Conservation (phyloP, 768 basidiomycete genomes). For the Clavulina sp. region DNA sequence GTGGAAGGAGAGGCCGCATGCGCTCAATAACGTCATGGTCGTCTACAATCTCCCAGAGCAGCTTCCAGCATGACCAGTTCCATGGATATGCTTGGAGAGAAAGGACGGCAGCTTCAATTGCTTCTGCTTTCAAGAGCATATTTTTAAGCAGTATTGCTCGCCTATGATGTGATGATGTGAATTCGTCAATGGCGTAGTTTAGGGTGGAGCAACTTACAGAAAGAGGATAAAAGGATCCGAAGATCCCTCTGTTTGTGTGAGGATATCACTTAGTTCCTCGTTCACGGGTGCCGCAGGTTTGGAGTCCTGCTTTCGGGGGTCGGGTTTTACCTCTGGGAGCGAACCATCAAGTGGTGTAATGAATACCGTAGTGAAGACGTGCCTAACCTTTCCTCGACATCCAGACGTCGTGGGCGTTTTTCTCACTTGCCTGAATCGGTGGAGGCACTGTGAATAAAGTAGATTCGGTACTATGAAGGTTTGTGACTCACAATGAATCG, state of each 20-base stretch:
- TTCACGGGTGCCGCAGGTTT: constrained; percentile 33
- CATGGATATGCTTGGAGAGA: constrained; percentile 69
- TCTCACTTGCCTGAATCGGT: constrained; percentile 53
- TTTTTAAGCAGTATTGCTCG: constrained; percentile 72
- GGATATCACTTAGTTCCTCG: constrained; percentile 34
- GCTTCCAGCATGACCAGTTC: constrained; percentile 90
- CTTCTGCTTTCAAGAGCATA: constrained; percentile 63
- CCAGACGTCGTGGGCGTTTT: constrained; percentile 67
- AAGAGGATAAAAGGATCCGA: constrained; percentile 74
- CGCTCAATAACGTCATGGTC: constrained; percentile 12
- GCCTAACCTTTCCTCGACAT: constrained; percentile 46
- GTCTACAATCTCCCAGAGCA: constrained; percentile 27
- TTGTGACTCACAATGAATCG: constrained; percentile 57
- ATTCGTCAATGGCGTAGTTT: constrained; percentile 6
- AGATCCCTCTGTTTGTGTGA: constrained; percentile 37
- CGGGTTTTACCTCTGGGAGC: constrained; percentile 5
- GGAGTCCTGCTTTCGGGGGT: constrained; percentile 2
- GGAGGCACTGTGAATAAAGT: constrained; percentile 7
- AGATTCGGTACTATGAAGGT: background rate
- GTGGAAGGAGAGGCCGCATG: constrained; percentile 5
- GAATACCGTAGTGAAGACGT: constrained; percentile 24
- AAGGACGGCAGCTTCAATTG: constrained; percentile 60
- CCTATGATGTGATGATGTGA: constrained; percentile 26
- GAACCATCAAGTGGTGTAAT: background rate
- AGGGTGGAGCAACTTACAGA: constrained; percentile 34